Percentiles rank a stretch among this genome's conserved stretches.
These are phyloP conservation scores for Pythium aquatile DNA, from an alignment of 352 stramenopile species.

Conservation along the genomic window DNA sequence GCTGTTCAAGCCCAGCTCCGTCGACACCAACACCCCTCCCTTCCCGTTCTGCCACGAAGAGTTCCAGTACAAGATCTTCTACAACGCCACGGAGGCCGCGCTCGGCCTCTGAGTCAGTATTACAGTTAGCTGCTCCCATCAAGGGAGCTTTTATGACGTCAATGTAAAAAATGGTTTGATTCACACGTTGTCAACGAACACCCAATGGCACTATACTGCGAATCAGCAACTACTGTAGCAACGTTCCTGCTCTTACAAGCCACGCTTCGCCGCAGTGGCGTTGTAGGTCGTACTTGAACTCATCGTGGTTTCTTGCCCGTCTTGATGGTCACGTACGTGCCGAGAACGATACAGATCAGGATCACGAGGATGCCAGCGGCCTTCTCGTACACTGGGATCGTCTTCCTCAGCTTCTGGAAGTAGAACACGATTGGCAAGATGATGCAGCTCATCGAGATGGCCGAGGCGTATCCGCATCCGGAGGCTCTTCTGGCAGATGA, in stretches of 20 bases:
- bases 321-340: too few species aligned
- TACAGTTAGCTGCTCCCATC: too few species aligned
- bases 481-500: too few species aligned
- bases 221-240: too few species aligned
- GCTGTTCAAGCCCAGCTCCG: background rate
- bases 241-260: too few species aligned
- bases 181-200: too few species aligned
- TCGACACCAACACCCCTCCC: background rate
- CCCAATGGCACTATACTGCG: too few species aligned
- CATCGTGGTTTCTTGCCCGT: slow-evolving; percentile 22
- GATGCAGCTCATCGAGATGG: slow-evolving; percentile 52
- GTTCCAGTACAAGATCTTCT: slow-evolving; percentile 25
- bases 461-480: too few species aligned
- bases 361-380: slow-evolving; percentile 35
- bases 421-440: slow-evolving; percentile 67
- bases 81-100: slow-evolving; percentile 13
- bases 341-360: slow-evolving; percentile 33
- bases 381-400: slow-evolving; percentile 40
- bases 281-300: slow-evolving; percentile 31
- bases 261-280: slow-evolving; percentile 12
- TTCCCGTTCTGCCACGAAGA: slow-evolving; percentile 28
- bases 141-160: too few species aligned
- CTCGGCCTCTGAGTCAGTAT: background rate
- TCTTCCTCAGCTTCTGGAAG: slow-evolving; percentile 53
- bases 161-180: too few species aligned